phyloP scores from a whole-genome alignment of 2,329 filamentous ascomycete genomes.

The Alternaria hordeiaustralica region DNA sequence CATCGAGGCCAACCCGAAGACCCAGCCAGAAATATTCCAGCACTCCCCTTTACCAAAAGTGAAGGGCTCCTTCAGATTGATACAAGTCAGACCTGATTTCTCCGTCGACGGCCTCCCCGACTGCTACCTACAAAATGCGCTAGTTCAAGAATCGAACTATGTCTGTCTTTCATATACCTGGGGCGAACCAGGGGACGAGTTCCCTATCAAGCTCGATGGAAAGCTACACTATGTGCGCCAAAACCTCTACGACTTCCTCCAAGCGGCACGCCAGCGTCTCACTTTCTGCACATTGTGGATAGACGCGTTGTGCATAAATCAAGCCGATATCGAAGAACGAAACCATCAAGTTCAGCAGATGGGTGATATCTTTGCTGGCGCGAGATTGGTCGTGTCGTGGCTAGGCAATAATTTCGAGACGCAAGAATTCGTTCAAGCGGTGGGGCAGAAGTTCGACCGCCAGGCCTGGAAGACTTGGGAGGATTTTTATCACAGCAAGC shows the following conservation, averaged over 20 bases:
- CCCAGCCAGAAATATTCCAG: not conserved
- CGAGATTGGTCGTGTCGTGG: not conserved
- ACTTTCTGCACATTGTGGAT: not conserved
- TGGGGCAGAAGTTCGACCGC: not conserved
- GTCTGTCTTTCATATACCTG: not conserved
- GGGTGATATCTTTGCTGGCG: not conserved
- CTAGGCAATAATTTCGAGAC: not conserved
- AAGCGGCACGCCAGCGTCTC: not conserved
- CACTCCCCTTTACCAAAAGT: not conserved
- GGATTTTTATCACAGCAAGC: not conserved
- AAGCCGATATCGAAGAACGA: not conserved
- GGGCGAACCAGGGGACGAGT: not conserved
- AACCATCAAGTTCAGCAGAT: not conserved
- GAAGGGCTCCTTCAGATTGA: not conserved
- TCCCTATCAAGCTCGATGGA: not conserved
- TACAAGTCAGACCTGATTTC: not conserved
- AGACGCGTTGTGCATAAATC: not conserved
- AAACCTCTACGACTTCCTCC: not conserved
- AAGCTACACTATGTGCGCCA: not conserved
- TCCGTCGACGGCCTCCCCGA: not conserved
- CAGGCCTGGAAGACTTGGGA: not conserved
- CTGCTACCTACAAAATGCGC: not conserved
- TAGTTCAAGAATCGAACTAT: not conserved
- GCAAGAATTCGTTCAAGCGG: not conserved
- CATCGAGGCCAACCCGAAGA: no score